Evolutionary conservation across 2,329 filamentous ascomycete genomes (phyloP).

Genomic region (Berkeleyomyces rouxiae): DNA sequence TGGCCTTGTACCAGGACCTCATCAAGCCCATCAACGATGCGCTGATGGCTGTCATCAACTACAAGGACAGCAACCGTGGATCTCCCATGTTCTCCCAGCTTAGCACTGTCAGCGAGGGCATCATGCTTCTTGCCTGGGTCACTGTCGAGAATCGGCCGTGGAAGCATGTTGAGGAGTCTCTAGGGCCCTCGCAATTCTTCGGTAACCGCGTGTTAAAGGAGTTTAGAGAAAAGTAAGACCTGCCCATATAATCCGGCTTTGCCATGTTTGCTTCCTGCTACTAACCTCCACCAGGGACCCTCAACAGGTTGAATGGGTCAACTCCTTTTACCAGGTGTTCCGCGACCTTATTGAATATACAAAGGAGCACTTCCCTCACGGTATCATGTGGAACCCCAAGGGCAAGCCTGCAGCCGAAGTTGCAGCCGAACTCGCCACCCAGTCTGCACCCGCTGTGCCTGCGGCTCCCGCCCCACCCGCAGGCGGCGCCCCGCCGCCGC

Average conservation of each 20-base stretch:
- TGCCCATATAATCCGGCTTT: background rate
- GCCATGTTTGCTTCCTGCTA: background rate
- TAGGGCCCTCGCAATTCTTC: slow-evolving; percentile 78
- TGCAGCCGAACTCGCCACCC: slow-evolving; percentile 35
- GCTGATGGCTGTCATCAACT: slow-evolving; percentile 59
- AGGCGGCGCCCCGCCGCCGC: slow-evolving; percentile 41
- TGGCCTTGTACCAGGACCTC: slow-evolving; percentile 54
- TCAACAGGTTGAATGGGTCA: slow-evolving; percentile 73
- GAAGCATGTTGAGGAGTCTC: slow-evolving; percentile 69
- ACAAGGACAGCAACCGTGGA: slow-evolving; percentile 67
- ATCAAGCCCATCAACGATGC: slow-evolving; percentile 76
- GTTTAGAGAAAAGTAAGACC: slow-evolving; percentile 50
- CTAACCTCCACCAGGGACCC: slow-evolving; percentile 41
- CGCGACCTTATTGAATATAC: slow-evolving; percentile 69
- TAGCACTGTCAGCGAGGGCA: slow-evolving; percentile 75
- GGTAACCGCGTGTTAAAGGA: slow-evolving; percentile 89
- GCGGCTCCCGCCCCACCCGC: slow-evolving; percentile 17
- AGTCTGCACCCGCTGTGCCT: slow-evolving; percentile 33
- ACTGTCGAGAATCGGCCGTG: slow-evolving; percentile 66
- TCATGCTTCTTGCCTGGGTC: slow-evolving; percentile 82
- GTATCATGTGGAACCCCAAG: slow-evolving; percentile 73
- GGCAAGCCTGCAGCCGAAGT: slow-evolving; percentile 57
- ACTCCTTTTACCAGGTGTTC: slow-evolving; percentile 84
- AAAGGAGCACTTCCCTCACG: slow-evolving; percentile 63
- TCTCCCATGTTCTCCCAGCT: slow-evolving; percentile 66